Evolutionary conservation across 2,329 filamentous ascomycete species (phyloP).

Genomic region (Metarhizium anisopliae): DNA sequence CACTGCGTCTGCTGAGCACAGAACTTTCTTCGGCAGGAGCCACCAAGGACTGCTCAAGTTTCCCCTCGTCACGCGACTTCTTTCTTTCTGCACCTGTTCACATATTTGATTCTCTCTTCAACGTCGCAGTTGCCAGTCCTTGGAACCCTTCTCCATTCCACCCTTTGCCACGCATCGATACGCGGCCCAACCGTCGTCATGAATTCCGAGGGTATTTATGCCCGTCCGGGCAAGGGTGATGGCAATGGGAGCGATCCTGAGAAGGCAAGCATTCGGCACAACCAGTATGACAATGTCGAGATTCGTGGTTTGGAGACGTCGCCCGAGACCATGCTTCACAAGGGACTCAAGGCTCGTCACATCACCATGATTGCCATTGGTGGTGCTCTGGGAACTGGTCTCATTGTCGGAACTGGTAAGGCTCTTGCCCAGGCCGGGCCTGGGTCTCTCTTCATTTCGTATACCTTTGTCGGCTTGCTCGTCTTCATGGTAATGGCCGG

Average conservation of each 20-base stretch:
- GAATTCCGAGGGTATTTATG: conserved; percentile 10
- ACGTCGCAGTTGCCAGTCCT: too few species aligned
- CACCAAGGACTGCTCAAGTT: background rate
- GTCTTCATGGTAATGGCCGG: conserved; percentile 77
- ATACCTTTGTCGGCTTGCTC: conserved; percentile 58
- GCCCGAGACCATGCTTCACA: conserved; percentile 37
- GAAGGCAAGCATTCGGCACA: conserved; percentile 9
- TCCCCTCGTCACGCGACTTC: background rate
- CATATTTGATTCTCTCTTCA: background rate
- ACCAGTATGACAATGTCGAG: conserved; percentile 17
- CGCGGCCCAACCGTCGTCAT: background rate
- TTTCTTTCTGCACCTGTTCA: background rate
- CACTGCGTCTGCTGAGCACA: background rate
- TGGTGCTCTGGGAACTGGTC: conserved; percentile 64
- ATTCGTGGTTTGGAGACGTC: conserved; percentile 42
- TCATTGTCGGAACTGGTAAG: conserved; percentile 61
- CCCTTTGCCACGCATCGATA: background rate
- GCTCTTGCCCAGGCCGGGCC: conserved; percentile 47
- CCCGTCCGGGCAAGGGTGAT: conserved; percentile 9
- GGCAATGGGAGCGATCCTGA: conserved; percentile 9
- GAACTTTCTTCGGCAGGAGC: background rate
- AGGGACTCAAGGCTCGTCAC: conserved; percentile 45
- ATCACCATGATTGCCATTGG: conserved; percentile 60
- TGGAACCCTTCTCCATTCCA: background rate
- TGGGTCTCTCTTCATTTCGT: conserved; percentile 62